Base-by-base conservation (phyloP, 495 filamentous ascomycete species). In the Aspergillus haitiensis region DNA sequence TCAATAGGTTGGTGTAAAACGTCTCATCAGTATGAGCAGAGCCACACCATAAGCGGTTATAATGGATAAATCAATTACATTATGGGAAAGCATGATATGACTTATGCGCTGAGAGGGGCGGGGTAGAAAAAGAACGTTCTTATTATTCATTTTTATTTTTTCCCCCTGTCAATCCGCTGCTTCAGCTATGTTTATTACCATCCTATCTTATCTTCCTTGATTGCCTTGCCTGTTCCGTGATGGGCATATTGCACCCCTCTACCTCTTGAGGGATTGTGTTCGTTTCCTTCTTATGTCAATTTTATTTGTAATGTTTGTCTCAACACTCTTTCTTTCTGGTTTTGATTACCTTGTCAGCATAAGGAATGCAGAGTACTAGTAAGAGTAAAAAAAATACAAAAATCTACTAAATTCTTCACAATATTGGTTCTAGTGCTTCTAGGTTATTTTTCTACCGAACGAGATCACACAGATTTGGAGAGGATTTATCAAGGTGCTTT, bases 11-110 rank as follows among this genome's bases (percentile, higher is more conserved):
- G 93, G 93, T 62, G 88, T 97, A 31, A 97, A 96, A 78, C 84
- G 93, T 56, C 79, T 97, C 64, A 92, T 97, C 64, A 86, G 85
- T 70, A 95, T 96, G 91, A 94, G 91, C 77, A 87, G 87, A 70
- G 88, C 83, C 46, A 94, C 92, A 16, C 85, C 82, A 42, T 73
- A 63, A 73, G 59, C 21, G 53, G 34, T 55, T 16, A 47, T 12
- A 33, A 47, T 44, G 13, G 5, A 36, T 13, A 35, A 32, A 46
- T 15, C 5, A 47, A 15, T n/a, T 18, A 39, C 3, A 37, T 35
- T 27, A 37, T 16, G n/a, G 54, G 49, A 44, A 52, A 58, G 15
- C 33, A 39, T 58, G 39, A 58, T 62, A 50, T 55, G 50, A 55
- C 58, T 49, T 62, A 48, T 48, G 16, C 53, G 55, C 31, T 33